phyloP scores from a whole-genome alignment of 2,329 filamentous ascomycete species.

The Cercospora zeae-maydis region DNA sequence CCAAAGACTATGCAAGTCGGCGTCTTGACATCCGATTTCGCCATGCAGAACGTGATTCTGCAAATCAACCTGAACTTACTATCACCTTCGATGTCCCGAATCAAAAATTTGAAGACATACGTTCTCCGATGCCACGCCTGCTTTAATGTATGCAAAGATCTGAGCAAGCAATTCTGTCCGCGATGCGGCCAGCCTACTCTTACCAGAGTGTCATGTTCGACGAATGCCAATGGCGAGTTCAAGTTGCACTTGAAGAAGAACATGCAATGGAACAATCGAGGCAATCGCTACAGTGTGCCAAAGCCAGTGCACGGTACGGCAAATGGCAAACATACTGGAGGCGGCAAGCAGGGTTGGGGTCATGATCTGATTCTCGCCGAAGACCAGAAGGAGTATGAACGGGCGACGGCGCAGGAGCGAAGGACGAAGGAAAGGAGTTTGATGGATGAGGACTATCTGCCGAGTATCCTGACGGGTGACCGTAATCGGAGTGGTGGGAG shows the following conservation, averaged over 20 bases:
- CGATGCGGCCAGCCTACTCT: slow-evolving; percentile 85
- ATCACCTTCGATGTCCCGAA: slow-evolving; percentile 71
- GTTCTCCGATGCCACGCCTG: slow-evolving; percentile 91
- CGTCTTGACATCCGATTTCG: slow-evolving; percentile 92
- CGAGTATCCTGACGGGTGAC: slow-evolving; percentile 77
- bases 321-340: slow-evolving; percentile 68
- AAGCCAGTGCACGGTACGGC: slow-evolving; percentile 80
- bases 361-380: slow-evolving; percentile 78
- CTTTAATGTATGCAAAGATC: slow-evolving; percentile 79
- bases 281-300: slow-evolving; percentile 87
- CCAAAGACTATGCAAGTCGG: slow-evolving; percentile 74
- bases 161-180: slow-evolving; percentile 87
- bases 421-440: slow-evolving; percentile 69
- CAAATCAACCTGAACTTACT: slow-evolving; percentile 92
- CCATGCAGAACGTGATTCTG: slow-evolving; percentile 94
- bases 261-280: slow-evolving; percentile 92
- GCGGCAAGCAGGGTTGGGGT: slow-evolving; percentile 86
- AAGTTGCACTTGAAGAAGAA: slow-evolving; percentile 85
- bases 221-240: slow-evolving; percentile 75
- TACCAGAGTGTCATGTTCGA: slow-evolving; percentile 80
- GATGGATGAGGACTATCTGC: slow-evolving; percentile 94
- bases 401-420: slow-evolving; percentile 60
- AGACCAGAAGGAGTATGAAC: slow-evolving; percentile 89
- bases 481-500: slow-evolving; percentile 62
- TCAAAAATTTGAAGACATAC: slow-evolving; percentile 82